A percentile compares a stretch with the other conserved stretches of the same genome.
phyloP scores from a whole-genome alignment of 2,329 filamentous ascomycete species.

The Claviceps lovelessii region DNA sequence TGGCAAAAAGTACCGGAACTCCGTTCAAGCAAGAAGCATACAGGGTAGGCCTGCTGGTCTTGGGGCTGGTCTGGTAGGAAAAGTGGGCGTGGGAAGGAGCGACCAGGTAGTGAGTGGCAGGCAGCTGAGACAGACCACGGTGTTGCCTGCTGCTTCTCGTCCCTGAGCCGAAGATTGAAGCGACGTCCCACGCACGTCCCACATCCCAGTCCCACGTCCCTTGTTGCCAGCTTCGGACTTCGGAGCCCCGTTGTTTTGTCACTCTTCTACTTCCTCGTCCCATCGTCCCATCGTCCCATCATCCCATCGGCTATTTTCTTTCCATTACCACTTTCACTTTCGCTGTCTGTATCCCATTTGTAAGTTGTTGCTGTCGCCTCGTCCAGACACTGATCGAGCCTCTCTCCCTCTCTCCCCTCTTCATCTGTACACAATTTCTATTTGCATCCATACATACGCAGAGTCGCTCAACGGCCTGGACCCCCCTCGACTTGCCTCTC shows the following conservation, averaged over 20 bases:
- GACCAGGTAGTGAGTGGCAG: not conserved
- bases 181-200: too few species aligned
- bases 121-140: not conserved
- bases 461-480: not conserved
- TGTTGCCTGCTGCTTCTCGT: not conserved
- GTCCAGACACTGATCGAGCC: not conserved
- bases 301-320: not conserved
- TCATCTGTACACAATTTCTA: constrained; percentile 2
- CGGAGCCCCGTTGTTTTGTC: not conserved
- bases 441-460: constrained; percentile 3
- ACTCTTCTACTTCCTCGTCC: constrained; percentile 1
- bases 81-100: not conserved
- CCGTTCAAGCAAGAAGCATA: not conserved
- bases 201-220: not conserved
- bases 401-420: not conserved
- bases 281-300: constrained; percentile 1
- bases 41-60: not conserved
- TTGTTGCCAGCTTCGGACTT: not conserved
- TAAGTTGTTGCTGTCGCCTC: constrained; percentile 3
- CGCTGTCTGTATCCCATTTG: constrained; percentile 1
- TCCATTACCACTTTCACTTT: constrained; percentile 3
- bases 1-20: not conserved
- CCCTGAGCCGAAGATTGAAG: not conserved
- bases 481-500: not conserved
- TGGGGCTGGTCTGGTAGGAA: not conserved